phyloP scores from a whole-genome alignment of 73 alveolate genomes.

The Durusdinium trenchii region DNA sequence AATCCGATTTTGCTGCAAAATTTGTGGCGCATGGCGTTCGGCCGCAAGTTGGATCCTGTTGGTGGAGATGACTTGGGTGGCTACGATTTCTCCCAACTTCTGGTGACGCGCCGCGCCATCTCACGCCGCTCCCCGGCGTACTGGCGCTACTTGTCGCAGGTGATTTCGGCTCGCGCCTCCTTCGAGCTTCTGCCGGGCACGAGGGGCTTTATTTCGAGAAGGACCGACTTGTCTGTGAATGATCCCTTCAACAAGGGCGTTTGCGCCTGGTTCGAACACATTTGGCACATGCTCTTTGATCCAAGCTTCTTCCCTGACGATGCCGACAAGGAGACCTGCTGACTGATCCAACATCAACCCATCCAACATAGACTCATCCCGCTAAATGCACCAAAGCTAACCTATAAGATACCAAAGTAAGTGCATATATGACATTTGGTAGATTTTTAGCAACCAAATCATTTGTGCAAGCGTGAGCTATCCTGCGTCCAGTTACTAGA shows the following conservation, averaged over 20 bases:
- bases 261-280: conserved; percentile 88
- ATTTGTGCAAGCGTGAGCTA: too few species aligned
- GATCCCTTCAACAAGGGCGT: conserved; percentile 71
- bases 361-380: background rate
- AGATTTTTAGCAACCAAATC: too few species aligned
- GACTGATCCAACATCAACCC: background rate
- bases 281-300: conserved; percentile 93
- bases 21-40: conserved; percentile 77
- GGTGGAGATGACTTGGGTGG: conserved; percentile 85
- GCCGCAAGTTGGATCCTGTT: conserved; percentile 32
- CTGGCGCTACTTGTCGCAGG: conserved; percentile 88
- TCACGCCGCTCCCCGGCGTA: conserved; percentile 54
- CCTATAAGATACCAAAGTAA: background rate
- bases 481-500: too few species aligned
- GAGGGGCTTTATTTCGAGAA: conserved; percentile 38
- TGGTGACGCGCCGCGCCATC: conserved; percentile 76
- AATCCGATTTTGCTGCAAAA: conserved; percentile 58
- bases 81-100: conserved; percentile 88
- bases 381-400: background rate
- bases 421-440: too few species aligned
- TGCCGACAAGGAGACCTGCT: background rate
- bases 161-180: conserved; percentile 56
- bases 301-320: conserved; percentile 59
- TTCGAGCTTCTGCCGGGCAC: conserved; percentile 77
- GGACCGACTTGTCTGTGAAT: conserved; percentile 36